Evolutionary conservation across 306 rosid species (phyloP).

Genomic region (Nissolia schottii): DNA sequence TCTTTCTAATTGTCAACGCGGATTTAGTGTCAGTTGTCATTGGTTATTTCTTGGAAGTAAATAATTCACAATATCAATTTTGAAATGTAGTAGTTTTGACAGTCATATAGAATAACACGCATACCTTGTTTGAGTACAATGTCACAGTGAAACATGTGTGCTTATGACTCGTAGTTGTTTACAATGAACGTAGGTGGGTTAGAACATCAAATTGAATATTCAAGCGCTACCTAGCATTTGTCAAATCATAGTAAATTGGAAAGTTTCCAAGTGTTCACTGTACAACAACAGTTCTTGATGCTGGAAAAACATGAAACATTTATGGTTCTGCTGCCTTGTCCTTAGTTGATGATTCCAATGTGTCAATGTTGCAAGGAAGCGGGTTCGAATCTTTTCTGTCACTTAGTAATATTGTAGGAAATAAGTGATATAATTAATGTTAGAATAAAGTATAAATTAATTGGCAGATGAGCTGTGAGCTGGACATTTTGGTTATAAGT

Average conservation of each 20-base stretch:
- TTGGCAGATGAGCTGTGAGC: not conserved
- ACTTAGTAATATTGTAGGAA: not conserved
- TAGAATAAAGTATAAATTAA: not conserved
- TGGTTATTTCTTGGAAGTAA: not conserved
- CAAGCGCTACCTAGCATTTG: not conserved
- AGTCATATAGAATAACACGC: not conserved
- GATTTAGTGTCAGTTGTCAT: not conserved
- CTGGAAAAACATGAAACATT: not conserved
- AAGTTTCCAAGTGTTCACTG: not conserved
- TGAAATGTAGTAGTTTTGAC: not conserved
- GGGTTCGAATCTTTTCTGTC: not conserved
- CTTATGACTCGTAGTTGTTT: not conserved
- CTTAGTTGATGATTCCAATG: not conserved
- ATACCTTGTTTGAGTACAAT: not conserved
- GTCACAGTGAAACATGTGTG: not conserved
- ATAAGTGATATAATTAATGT: not conserved
- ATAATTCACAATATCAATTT: not conserved
- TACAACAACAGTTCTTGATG: not conserved
- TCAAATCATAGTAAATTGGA: not conserved
- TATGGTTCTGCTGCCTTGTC: not conserved
- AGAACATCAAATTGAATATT: not conserved
- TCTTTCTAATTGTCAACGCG: not conserved
- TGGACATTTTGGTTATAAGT: not conserved
- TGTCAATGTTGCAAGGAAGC: not conserved
- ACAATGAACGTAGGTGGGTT: not conserved